A percentile compares a stretch with the other conserved stretches of the same genome.
phyloP scores from a whole-genome alignment of 805 yeast genomes.

The Vanderwaltozyma tropicalis region DNA sequence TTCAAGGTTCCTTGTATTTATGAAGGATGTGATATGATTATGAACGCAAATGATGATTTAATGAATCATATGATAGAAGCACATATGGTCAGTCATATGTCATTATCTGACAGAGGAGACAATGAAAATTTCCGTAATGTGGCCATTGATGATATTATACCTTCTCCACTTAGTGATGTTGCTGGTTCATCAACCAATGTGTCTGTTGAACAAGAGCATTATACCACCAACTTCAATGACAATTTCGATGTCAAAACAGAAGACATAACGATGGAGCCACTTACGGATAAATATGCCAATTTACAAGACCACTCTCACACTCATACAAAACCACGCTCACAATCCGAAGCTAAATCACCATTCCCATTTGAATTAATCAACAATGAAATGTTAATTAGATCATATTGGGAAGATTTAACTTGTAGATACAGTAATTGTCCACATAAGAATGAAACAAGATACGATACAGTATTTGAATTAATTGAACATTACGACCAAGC shows the following conservation, averaged over 20 bases:
- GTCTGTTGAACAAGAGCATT: background rate
- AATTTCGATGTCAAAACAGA: conserved; percentile 1
- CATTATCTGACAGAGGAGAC: background rate
- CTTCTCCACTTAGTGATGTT: background rate
- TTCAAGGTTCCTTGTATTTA: conserved; percentile 9
- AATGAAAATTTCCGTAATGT: background rate
- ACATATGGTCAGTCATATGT: conserved; percentile 10
- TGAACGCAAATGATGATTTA: conserved; percentile 7
- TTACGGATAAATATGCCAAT: background rate
- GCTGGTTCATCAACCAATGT: background rate
- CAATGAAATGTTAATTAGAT: conserved; percentile 1
- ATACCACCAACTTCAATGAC: background rate
- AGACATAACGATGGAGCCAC: too few species aligned
- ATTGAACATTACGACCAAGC: conserved; percentile 18
- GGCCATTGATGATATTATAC: conserved; percentile 1
- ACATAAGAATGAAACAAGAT: conserved; percentile 1
- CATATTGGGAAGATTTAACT: conserved; percentile 8
- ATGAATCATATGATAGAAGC: conserved; percentile 12
- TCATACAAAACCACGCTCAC: background rate
- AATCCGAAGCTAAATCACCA: background rate
- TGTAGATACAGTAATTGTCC: conserved; percentile 8
- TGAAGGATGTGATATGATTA: conserved; percentile 7
- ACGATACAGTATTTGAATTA: conserved; percentile 10
- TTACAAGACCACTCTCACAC: background rate
- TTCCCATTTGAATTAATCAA: conserved; percentile 1